Base-by-base conservation (phyloP, 1,284 basidiomycete genomes). In the Quambalaria eucalypti region DNA sequence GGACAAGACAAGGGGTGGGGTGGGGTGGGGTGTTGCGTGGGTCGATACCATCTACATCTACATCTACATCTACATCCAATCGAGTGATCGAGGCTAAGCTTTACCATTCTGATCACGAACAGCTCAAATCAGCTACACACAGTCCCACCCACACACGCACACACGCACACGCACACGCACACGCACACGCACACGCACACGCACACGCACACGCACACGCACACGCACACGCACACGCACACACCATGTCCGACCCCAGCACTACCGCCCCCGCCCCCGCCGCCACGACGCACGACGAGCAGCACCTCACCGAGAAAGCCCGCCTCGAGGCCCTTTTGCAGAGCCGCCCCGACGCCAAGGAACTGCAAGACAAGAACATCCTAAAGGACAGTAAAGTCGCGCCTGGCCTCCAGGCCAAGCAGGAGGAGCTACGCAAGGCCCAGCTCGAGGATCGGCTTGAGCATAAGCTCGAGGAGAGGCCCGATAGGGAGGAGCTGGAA, bases 381-480 rank as follows among this genome's bases (percentile, higher is more conserved):
- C 54, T 64, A 21, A 56, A 57, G 33, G 59, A 56, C 1, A 55
- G 56, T 10, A 62, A 60, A 48, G 51, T 68, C 10, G 67, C 67
- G 0, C 65, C 67, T n/a, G 58, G 60, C 3, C 61, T 69, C 2
- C 67, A 68, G 49, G 63, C 67, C 10, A 51, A 52, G 10, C 55
- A 59, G 28, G 64, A 62, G n/a, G 64, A 70, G 44, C 59, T 70
- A 28, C 39, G 59, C 39, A 66, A 66, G 51, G 52, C 51, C 30
- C 64, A 68, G 44, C 53, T 62, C 21, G 59, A 58, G 38, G 66
- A 68, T 51, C 60, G 56, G 28, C 62, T 70, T 28, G 68, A 66
- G 42, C 57, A 60, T 23, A 44, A 57, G 0, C 52, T 70, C 21
- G 68, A 70, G 38, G 54, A 59, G 31, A 57, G 68, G 5, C 66